Conservation (phyloP, 345 rosid species). For the Adansonia digitata region DNA sequence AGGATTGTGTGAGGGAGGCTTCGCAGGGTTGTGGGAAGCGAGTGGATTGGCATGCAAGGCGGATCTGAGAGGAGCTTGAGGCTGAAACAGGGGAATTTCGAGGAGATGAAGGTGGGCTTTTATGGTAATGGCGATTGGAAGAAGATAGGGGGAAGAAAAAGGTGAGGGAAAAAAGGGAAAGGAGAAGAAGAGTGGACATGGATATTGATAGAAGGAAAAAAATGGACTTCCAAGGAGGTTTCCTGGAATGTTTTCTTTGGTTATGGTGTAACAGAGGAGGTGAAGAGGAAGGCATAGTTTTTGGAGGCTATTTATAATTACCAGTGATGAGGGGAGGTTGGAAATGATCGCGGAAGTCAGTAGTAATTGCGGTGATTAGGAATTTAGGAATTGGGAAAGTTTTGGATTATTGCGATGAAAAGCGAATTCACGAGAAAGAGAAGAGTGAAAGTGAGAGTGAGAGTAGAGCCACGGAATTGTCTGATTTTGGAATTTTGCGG, state of each 20-base stretch:
- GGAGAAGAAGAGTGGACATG: conserved; percentile 33
- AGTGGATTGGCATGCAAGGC: conserved; percentile 60
- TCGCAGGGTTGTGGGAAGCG: conserved; percentile 48
- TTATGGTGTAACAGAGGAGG: neutral
- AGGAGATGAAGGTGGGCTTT: conserved; percentile 1
- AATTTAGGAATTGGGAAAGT: neutral
- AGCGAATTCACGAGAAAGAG: neutral
- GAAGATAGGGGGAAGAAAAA: conserved; percentile 18
- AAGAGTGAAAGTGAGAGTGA: neutral
- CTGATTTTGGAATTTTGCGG: neutral
- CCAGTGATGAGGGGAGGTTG: neutral
- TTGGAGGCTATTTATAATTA: neutral
- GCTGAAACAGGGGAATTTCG: neutral
- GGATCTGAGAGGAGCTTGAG: conserved; percentile 25
- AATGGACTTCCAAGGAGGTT: neutral
- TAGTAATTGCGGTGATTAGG: neutral
- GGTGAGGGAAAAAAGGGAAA: conserved; percentile 25
- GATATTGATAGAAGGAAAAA: conserved; percentile 22
- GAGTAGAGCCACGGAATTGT: neutral
- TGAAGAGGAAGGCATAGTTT: neutral
- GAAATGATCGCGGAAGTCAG: neutral
- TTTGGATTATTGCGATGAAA: neutral
- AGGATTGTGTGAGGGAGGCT: conserved; percentile 34
- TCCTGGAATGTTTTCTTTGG: conserved; percentile 19
- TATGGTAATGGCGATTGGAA: conserved; percentile 9